Base-by-base conservation (phyloP, 208 protist species). In the Wallacemonas collosoma region DNA sequence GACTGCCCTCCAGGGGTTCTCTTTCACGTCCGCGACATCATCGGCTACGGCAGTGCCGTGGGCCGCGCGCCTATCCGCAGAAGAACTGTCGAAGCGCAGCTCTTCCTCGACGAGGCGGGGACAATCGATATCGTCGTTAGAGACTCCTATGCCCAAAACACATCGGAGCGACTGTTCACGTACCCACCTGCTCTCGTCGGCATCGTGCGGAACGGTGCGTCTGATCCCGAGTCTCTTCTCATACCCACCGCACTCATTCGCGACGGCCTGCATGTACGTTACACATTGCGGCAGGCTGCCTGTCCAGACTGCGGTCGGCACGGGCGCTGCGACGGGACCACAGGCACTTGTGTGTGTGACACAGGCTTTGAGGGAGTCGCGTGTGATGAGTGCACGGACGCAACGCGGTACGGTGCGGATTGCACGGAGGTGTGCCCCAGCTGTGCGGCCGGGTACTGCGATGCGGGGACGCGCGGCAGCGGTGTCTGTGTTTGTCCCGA, bases 121-220 rank as follows among this genome's bases (percentile, higher is more conserved):
- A 53, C 56, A 6, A 63, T 80, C 1, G 75, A 75, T 47, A 71
- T 80, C 55, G 56, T 44, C 63, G 47, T 80, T 61, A n/a, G 17
- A 11, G 44, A 11, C 44, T 38, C 47, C 11, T 38, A 64, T 15
- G 48, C 43, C 2, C 41, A 11, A 4, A 54, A 47, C 6, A 8
- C 8, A 38, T 7, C 12, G 11, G 17, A 40, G 7, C 17, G 50
- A 5, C 70, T 71, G 17, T 64, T 68, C 64, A 17, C 80, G 3
- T 82, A 64, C 63, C 80, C 80, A 12, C 54, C 83, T 14, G 66
- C 71, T 17, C 68, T 66, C 9, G 66, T 82, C 5, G 80, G 83
- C 1, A 62, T 88, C 15, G 70, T 80, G 53, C 79, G 83, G 38
- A 15, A 78, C 48, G 72, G 74, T 40, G 55, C 82, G 58, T 70